Conservation (phyloP, 2,329 filamentous ascomycete genomes). For the Lecanicillium sp. region DNA sequence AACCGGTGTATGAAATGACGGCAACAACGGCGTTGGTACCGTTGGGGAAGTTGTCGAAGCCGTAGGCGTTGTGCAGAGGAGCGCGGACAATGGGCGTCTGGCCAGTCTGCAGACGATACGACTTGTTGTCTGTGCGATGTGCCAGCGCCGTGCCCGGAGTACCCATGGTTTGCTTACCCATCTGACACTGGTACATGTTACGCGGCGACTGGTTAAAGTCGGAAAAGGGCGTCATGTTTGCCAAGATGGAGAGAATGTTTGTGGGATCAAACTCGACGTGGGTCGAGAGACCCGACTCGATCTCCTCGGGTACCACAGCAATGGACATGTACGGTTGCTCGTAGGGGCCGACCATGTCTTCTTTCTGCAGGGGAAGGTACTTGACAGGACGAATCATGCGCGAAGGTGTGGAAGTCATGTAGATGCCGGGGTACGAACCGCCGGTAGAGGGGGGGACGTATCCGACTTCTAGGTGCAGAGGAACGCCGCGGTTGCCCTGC, state of each 20-base stretch:
- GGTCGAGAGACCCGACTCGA: conserved; percentile 80
- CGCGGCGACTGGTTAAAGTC: conserved; percentile 97
- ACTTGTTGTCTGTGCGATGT: conserved; percentile 94
- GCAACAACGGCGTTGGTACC: conserved; percentile 93
- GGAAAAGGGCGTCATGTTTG: conserved; percentile 98
- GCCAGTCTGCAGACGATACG: conserved; percentile 88
- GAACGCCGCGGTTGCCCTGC: conserved; percentile 72
- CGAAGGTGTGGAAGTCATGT: conserved; percentile 80
- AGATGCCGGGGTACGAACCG: conserved; percentile 94
- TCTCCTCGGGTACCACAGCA: conserved; percentile 80
- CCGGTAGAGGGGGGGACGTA: conserved; percentile 82
- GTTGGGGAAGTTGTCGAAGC: conserved; percentile 96
- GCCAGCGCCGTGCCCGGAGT: conserved; percentile 80
- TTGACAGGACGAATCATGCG: conserved; percentile 89
- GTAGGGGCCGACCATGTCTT: conserved; percentile 85
- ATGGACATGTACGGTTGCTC: conserved; percentile 99
- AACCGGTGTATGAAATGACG: conserved; percentile 97
- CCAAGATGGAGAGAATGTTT: conserved; percentile 93
- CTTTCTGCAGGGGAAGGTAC: conserved; percentile 78
- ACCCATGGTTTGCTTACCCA: conserved; percentile 99
- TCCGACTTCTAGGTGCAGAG: conserved; percentile 81
- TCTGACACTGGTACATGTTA: conserved; percentile 99
- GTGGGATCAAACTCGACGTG: conserved; percentile 94
- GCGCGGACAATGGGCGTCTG: conserved; percentile 91
- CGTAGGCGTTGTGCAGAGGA: conserved; percentile 91